Evolutionary conservation across 139 green algal species (phyloP), one percentile per base, ranked within the genome.

Genomic region (Haematococcus lacustris): DNA sequence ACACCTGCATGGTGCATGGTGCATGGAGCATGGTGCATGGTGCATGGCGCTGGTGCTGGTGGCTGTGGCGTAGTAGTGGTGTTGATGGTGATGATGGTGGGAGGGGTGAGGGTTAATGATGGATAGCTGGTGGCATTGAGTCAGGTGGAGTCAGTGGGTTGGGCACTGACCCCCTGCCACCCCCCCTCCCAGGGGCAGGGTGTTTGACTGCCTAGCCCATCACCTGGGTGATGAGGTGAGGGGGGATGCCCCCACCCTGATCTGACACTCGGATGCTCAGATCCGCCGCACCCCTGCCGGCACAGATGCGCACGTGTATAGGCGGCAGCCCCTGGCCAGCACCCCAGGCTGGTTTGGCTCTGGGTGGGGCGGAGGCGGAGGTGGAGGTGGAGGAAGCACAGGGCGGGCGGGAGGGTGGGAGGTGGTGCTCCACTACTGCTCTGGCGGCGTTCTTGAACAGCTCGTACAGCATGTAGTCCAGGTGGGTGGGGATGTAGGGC

Each of bases 381-480:
- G n/a, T n/a, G n/a, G n/a, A n/a, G n/a, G n/a, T n/a, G n/a, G n/a
- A n/a, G n/a, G n/a, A n/a, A n/a, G n/a, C 2, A 32, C 17, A 26
- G 38, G 32, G 30, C 28, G 21, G 6, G 41, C 51, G 51, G 17
- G 50, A 9, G 28, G 53, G 28, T 43, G 47, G 21, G 17, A 38
- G 33, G 70, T 83, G 71, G 17, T 30, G 35, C 76, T 90, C 87
- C 50, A 91, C 83, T 30, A 88, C 81, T 4, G 87, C 87, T 35
- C 72, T 33, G 50, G 69, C 50, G 53, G 86, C 85, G 76, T 97
- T 96, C 63, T 97, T 97, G 3, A 97, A 72, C 61, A 97, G 79
- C 84, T 97, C 92, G 74, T 91, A 95, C 57, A 96, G 74, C 79
- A 96, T 95, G 84, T 97, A 97, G 76, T 97, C 91, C 9, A 97